A percentile compares a stretch with the other conserved stretches of the same genome.
Evolutionary conservation across 2,329 filamentous ascomycete genomes (phyloP).

Genomic region (Penicillium sp.): DNA sequence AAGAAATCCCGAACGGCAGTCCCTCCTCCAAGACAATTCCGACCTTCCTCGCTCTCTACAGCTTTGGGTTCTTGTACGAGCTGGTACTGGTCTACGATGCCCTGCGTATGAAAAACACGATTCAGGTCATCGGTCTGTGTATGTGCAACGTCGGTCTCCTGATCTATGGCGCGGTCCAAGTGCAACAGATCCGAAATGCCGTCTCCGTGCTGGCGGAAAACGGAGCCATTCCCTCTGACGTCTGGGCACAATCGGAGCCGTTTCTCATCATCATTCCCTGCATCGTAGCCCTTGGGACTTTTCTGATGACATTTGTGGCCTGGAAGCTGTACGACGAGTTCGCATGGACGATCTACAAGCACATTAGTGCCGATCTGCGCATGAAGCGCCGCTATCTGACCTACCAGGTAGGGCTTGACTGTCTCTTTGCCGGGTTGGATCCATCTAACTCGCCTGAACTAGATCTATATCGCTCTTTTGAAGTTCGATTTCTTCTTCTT

Average conservation of each 20-base stretch:
- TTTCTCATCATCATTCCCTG: constrained; percentile 82
- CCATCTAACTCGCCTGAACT: constrained; percentile 22
- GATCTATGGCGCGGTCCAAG: constrained; percentile 89
- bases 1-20: constrained; percentile 43
- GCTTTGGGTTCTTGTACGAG: constrained; percentile 94
- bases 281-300: constrained; percentile 72
- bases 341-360: constrained; percentile 98
- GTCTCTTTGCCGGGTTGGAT: background rate
- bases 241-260: constrained; percentile 69
- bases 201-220: constrained; percentile 53
- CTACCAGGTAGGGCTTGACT: constrained; percentile 70
- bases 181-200: constrained; percentile 80
- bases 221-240: constrained; percentile 48
- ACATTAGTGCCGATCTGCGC: constrained; percentile 92
- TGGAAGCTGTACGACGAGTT: constrained; percentile 99
- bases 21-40: constrained; percentile 67
- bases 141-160: constrained; percentile 87
- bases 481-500: constrained; percentile 99
- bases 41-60: constrained; percentile 92
- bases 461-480: constrained; percentile 96
- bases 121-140: constrained; percentile 94
- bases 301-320: constrained; percentile 70
- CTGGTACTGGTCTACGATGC: constrained; percentile 89
- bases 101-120: constrained; percentile 91
- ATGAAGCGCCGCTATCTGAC: constrained; percentile 96